Percentiles rank a stretch among this genome's conserved stretches.
These are phyloP conservation scores for Camillea tinctor DNA, from an alignment of 2,329 filamentous ascomycete genomes.

Conservation along the genomic window DNA sequence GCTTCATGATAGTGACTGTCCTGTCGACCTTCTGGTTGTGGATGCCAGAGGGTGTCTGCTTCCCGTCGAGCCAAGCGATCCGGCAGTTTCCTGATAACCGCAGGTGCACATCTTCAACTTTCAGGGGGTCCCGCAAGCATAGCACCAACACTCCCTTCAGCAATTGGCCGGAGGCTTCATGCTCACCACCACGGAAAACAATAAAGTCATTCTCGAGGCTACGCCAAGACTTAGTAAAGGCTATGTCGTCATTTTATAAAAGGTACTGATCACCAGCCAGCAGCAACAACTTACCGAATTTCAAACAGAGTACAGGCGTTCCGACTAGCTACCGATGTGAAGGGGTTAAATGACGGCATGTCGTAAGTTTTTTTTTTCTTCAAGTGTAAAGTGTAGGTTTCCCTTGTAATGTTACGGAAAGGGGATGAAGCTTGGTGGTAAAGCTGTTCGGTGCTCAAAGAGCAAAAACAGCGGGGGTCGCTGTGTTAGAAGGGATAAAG, in stretches of 20 bases:
- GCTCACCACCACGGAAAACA: conserved; percentile 71
- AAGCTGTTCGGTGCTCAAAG: not conserved
- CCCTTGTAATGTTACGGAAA: not conserved
- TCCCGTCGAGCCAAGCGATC: conserved; percentile 56
- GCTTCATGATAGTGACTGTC: conserved; percentile 60
- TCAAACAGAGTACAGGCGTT: conserved; percentile 56
- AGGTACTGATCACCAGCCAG: conserved; percentile 1
- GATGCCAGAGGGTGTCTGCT: conserved; percentile 53
- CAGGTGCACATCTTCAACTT: conserved; percentile 71
- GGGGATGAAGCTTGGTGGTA: not conserved
- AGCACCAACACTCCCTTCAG: conserved; percentile 73
- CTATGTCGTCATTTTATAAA: not conserved
- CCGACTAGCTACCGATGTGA: conserved; percentile 51
- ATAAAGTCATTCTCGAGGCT: conserved; percentile 79
- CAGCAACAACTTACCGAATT: conserved; percentile 47
- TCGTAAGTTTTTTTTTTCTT: conserved; percentile 15
- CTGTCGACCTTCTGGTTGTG: conserved; percentile 60
- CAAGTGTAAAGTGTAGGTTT: not conserved
- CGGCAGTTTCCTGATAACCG: conserved; percentile 69
- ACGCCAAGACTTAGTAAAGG: conserved; percentile 18
- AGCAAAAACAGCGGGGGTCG: not conserved
- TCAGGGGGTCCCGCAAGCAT: conserved; percentile 67
- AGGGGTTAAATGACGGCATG: conserved; percentile 59
- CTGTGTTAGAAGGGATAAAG: not conserved
- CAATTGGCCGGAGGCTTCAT: conserved; percentile 73